A percentile compares a stretch with the other conserved stretches of the same genome.
Evolutionary conservation across 306 rosid species (phyloP).

Genomic region (Glycine soja): DNA sequence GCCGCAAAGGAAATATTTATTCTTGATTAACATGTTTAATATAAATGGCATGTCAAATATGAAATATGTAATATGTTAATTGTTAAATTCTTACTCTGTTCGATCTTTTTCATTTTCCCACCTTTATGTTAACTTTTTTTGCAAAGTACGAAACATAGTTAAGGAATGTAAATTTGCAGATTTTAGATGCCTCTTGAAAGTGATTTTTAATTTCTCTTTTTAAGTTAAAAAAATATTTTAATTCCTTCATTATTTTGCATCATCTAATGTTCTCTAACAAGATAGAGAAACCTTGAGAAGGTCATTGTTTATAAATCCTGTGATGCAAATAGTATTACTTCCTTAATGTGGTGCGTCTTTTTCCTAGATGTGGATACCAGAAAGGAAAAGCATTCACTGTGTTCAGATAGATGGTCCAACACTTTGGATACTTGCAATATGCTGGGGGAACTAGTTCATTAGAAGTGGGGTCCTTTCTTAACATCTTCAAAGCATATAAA

Average conservation of each 20-base stretch:
- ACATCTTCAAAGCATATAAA: constrained; percentile 55
- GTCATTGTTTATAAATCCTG: constrained; percentile 37
- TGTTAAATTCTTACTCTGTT: constrained; percentile 1
- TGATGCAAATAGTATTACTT: constrained; percentile 24
- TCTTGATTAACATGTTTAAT: constrained; percentile 21
- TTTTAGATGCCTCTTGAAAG: constrained; percentile 42
- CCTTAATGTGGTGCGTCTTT: constrained; percentile 42
- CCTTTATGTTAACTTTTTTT: constrained; percentile 9
- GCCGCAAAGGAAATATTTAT: background rate
- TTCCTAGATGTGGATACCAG: constrained; percentile 40
- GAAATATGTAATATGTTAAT: background rate
- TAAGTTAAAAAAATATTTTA: background rate
- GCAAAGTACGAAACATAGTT: constrained; percentile 12
- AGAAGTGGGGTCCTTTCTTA: constrained; percentile 54
- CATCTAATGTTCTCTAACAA: constrained; percentile 31
- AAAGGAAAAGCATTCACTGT: constrained; percentile 43
- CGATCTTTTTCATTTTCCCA: background rate
- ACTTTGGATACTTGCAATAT: constrained; percentile 52
- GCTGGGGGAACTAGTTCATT: constrained; percentile 63
- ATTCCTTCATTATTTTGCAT: constrained; percentile 8
- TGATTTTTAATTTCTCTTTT: constrained; percentile 19
- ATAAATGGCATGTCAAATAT: constrained; percentile 6
- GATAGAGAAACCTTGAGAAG: constrained; percentile 34
- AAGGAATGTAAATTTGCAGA: constrained; percentile 28
- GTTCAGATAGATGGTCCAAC: constrained; percentile 54